phyloP scores from a whole-genome alignment of 306 rosid genomes.

The Astragalus membranaceus region DNA sequence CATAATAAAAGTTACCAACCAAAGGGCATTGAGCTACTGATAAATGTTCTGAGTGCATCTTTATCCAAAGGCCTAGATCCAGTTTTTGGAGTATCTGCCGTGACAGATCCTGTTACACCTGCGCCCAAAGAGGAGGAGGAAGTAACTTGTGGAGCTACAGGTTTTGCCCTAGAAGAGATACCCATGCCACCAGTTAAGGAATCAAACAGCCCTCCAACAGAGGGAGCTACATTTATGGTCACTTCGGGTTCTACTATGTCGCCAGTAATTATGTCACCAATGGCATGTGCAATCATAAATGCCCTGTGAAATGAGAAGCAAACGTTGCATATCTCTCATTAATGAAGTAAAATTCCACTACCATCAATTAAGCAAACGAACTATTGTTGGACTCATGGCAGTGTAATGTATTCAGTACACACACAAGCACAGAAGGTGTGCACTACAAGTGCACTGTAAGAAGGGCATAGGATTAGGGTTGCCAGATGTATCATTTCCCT shows the following conservation, averaged over 20 bases:
- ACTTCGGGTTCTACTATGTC: slow-evolving; percentile 85
- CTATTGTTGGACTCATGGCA: background rate
- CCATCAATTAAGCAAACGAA: background rate
- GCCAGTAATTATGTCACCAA: slow-evolving; percentile 79
- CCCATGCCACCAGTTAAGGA: slow-evolving; percentile 89
- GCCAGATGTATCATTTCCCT: slow-evolving; percentile 90
- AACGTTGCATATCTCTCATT: slow-evolving; percentile 19
- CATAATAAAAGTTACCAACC: slow-evolving; percentile 85
- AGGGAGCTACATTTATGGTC: slow-evolving; percentile 59
- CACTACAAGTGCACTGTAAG: background rate
- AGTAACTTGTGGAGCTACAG: slow-evolving; percentile 61
- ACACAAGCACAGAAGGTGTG: background rate
- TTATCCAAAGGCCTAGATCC: slow-evolving; percentile 74
- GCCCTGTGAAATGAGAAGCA: slow-evolving; percentile 47
- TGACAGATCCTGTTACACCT: slow-evolving; percentile 50
- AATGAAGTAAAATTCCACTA: slow-evolving; percentile 13
- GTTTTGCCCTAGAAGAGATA: slow-evolving; percentile 84
- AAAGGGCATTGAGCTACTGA: slow-evolving; percentile 94
- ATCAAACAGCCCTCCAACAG: slow-evolving; percentile 94
- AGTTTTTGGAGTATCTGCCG: slow-evolving; percentile 54
- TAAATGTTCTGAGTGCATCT: slow-evolving; percentile 81
- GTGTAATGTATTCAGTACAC: background rate
- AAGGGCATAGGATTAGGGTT: slow-evolving; percentile 38
- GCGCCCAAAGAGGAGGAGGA: slow-evolving; percentile 47
- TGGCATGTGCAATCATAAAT: slow-evolving; percentile 80